A percentile compares a stretch with the other conserved stretches of the same genome.
These are phyloP conservation scores for Prunus armeniaca DNA, from an alignment of 306 rosid genomes.

Conservation along the genomic window DNA sequence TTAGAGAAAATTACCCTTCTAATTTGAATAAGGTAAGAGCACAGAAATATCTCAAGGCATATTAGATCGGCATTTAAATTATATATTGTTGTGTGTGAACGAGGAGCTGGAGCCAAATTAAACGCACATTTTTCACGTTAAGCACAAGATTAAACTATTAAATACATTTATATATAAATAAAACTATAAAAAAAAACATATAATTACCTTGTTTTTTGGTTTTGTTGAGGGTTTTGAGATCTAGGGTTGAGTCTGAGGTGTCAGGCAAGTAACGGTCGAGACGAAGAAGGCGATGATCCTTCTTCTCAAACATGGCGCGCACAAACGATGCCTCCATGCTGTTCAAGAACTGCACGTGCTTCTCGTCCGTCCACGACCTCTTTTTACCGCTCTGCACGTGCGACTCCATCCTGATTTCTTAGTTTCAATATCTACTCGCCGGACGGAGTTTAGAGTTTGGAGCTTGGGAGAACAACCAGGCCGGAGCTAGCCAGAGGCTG, in stretches of 20 bases:
- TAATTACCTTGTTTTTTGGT: slow-evolving; percentile 45
- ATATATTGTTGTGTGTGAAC: neutral
- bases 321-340: slow-evolving; percentile 83
- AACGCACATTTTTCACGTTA: no score
- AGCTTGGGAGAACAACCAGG: neutral
- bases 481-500: neutral
- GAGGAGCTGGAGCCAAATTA: no score
- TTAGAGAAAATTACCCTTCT: neutral
- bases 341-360: slow-evolving; percentile 63
- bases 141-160: no score
- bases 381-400: slow-evolving; percentile 14
- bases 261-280: slow-evolving; percentile 67
- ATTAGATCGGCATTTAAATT: slow-evolving; percentile 9
- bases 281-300: slow-evolving; percentile 19
- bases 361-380: slow-evolving; percentile 72
- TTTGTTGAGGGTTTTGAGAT: slow-evolving; percentile 34
- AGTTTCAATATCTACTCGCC: no score
- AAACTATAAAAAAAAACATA: no score
- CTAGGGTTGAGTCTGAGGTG: slow-evolving; percentile 63
- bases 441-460: neutral
- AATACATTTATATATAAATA: no score
- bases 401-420: slow-evolving; percentile 9
- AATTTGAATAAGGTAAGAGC: no score
- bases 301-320: slow-evolving; percentile 50
- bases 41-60: slow-evolving; percentile 40